phyloP scores from a whole-genome alignment of 2,329 filamentous ascomycete species.

The Xylariaceae sp. region DNA sequence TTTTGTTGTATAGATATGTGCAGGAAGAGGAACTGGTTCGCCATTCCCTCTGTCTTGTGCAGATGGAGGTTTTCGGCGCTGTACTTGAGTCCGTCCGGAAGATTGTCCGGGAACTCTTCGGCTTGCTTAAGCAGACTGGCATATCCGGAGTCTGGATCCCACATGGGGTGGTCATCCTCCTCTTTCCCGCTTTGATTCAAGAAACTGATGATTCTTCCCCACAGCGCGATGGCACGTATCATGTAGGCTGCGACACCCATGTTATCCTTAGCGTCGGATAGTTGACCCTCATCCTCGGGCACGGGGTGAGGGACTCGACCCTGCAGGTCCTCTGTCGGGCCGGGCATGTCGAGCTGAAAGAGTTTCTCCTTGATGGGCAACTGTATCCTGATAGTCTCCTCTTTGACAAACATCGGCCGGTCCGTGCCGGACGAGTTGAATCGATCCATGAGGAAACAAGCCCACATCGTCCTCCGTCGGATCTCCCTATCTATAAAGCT shows the following conservation, averaged over 20 bases:
- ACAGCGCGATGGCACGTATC: constrained; percentile 76
- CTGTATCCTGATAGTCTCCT: constrained; percentile 83
- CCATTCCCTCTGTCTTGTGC: constrained; percentile 77
- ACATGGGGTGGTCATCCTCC: constrained; percentile 69
- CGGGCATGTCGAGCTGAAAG: constrained; percentile 87
- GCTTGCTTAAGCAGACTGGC: constrained; percentile 63
- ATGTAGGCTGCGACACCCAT: constrained; percentile 94
- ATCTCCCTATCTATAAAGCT: constrained; percentile 94
- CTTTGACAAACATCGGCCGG: constrained; percentile 82
- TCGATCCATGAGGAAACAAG: constrained; percentile 93
- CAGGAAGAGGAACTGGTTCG: constrained; percentile 87
- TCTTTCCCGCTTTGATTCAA: constrained; percentile 86
- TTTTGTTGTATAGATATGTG: constrained; percentile 90
- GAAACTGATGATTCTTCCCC: constrained; percentile 86
- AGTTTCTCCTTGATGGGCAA: constrained; percentile 85
- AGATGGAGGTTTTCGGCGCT: constrained; percentile 75
- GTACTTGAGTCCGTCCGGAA: constrained; percentile 71
- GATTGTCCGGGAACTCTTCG: constrained; percentile 60
- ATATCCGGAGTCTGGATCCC: constrained; percentile 76
- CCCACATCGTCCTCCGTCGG: constrained; percentile 92
- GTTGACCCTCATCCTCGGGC: constrained; percentile 56
- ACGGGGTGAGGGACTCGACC: constrained; percentile 62
- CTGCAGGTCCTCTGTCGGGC: constrained; percentile 75
- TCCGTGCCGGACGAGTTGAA: constrained; percentile 96
- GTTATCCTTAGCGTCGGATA: constrained; percentile 66